Base-by-base conservation (phyloP, 2,329 filamentous ascomycete species). In the Cyclaneusma minus region DNA sequence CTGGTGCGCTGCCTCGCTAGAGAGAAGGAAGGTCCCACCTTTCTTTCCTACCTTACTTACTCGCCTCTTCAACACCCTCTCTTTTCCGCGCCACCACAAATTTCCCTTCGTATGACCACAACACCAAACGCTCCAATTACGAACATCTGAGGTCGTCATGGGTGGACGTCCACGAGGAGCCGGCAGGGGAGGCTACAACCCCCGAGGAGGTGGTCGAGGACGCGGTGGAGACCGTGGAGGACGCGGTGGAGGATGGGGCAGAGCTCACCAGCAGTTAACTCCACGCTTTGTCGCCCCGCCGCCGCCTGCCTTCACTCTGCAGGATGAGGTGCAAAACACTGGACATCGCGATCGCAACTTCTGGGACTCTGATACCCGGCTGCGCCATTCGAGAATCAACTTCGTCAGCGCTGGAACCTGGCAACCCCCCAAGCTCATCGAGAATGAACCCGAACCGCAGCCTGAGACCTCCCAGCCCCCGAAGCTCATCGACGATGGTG, bases 401-500 rank as follows among this genome's bases (percentile, higher is more conserved):
- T 79, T 79, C 41, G 60, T 78, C 32, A 71, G 66, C 42, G 69
- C 67, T 17, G 68, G 67, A 13, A 50, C 48, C 21, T 45, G 60
- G 28, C 45, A 56, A 18, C 48, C 54, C 20, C 27, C 34, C 25
- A n/a, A n/a, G n/a, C n/a, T n/a, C n/a, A n/a, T n/a, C n/a, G n/a
- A n/a, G n/a, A n/a, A n/a, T n/a, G 29, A 30, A 27, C 22, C 24
- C 13, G 48, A 52, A 26, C 32, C 35, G 9, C 27, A 17, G 3
- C 13, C 67, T 17, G 68, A 67, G 12, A 50, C 48, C 21, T 45
- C 60, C 28, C 45, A 56, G 18, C 48, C 54, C 20, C 27, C 34
- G 24, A n/a, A n/a, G n/a, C n/a, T n/a, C n/a, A n/a, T n/a, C n/a
- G n/a, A n/a, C n/a, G n/a, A n/a, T n/a, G 29, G 29, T 25, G 23